A percentile compares a stretch with the other conserved stretches of the same genome.
Evolutionary conservation across 129 eudicot genomes (phyloP).

Genomic region (Flaveria linearis): DNA sequence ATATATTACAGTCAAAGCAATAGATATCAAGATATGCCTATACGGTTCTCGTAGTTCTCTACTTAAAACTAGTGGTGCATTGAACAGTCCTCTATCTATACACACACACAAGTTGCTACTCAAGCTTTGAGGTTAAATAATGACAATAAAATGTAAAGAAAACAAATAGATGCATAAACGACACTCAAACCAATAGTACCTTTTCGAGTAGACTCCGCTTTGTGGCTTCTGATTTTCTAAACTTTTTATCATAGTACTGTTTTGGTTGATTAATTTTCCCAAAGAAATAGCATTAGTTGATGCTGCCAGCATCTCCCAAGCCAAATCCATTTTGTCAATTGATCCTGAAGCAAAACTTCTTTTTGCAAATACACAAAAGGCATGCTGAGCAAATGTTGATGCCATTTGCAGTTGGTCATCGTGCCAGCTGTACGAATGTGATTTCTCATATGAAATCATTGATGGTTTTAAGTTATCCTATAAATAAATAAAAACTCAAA

Average conservation of each 20-base stretch:
- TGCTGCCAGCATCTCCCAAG: constrained; percentile 73
- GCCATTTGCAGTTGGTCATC: constrained; percentile 79
- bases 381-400: constrained; percentile 74
- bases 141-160: not conserved
- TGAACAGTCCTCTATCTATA: not conserved
- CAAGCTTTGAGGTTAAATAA: not conserved
- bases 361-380: constrained; percentile 74
- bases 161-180: not conserved
- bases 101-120: not conserved
- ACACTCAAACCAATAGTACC: constrained; percentile 39
- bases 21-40: not conserved
- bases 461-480: constrained; percentile 70
- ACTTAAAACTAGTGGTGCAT: not conserved
- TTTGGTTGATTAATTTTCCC: constrained; percentile 62
- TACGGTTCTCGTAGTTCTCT: not conserved
- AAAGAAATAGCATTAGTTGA: constrained; percentile 60
- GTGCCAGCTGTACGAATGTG: constrained; percentile 61
- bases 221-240: constrained; percentile 30
- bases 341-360: constrained; percentile 46
- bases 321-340: constrained; percentile 51
- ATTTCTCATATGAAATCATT: constrained; percentile 48
- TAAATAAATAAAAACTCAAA: constrained; percentile 11
- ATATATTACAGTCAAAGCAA: not conserved
- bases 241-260: constrained; percentile 17
- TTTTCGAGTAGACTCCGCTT: constrained; percentile 36